Evolutionary conservation across 371 early-diverging fungal genomes (phyloP).

Genomic region (Basidiobolus meristosporus): DNA sequence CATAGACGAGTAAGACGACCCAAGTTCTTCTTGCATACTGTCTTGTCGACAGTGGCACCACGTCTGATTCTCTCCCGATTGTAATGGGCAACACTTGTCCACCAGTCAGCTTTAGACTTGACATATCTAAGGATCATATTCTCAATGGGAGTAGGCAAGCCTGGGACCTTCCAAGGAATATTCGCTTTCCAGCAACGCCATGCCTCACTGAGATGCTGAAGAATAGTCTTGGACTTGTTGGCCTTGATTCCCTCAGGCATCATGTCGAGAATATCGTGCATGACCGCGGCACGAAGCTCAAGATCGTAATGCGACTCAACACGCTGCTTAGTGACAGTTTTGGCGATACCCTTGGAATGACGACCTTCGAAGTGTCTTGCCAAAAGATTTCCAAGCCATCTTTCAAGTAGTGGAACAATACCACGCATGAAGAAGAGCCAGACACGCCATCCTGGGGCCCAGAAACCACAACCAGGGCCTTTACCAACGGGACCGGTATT

Average conservation of each 20-base stretch:
- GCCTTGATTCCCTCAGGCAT: conserved; percentile 96
- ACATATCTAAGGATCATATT: conserved; percentile 97
- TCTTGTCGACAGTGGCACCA: conserved; percentile 98
- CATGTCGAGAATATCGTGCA: conserved; percentile 94
- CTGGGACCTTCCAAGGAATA: conserved; percentile 97
- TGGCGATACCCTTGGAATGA: conserved; percentile 90
- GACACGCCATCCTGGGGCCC: conserved; percentile 99
- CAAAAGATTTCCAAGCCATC: conserved; percentile 94
- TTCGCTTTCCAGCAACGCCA: conserved; percentile 98
- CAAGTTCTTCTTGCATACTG: conserved; percentile 92
- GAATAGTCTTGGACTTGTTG: conserved; percentile 86
- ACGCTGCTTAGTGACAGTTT: conserved; percentile 97
- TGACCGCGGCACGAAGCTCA: conserved; percentile 90
- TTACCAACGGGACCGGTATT: conserved; percentile 94
- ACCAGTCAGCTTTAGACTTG: conserved; percentile 98
- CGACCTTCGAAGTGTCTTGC: conserved; percentile 98
- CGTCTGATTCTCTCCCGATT: conserved; percentile 96
- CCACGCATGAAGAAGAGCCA: conserved; percentile 99
- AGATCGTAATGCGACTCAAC: conserved; percentile 96
- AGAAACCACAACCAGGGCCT: conserved; percentile 95
- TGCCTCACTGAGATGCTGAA: conserved; percentile 94
- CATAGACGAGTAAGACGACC: conserved; percentile 96
- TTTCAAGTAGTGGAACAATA: conserved; percentile 89
- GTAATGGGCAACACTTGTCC: conserved; percentile 95
- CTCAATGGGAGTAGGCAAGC: conserved; percentile 91